phyloP scores from a whole-genome alignment of 495 filamentous ascomycete species.

The Talaromyces adpressus region DNA sequence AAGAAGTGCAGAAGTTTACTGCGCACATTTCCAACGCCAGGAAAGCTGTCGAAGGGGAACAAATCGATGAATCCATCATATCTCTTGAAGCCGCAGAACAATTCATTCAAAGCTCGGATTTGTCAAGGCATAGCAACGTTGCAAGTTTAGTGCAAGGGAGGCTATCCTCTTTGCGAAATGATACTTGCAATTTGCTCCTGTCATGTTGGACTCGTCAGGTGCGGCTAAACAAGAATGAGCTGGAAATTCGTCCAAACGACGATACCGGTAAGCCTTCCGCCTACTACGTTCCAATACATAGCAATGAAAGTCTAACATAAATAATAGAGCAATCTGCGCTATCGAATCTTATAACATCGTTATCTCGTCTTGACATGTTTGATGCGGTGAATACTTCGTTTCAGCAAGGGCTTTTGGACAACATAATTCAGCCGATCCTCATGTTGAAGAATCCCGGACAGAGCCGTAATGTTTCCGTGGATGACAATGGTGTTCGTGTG shows the following conservation, averaged over 20 bases:
- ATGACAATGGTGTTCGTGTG: constrained; percentile 24
- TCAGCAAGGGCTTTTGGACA: constrained; percentile 23
- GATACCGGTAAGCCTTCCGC: neutral
- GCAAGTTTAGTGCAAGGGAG: constrained; percentile 28
- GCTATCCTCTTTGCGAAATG: constrained; percentile 21
- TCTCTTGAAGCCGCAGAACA: constrained; percentile 50
- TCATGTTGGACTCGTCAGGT: constrained; percentile 31
- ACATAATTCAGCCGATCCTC: constrained; percentile 30
- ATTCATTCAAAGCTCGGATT: constrained; percentile 21
- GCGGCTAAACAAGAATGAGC: constrained; percentile 1
- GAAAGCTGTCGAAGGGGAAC: constrained; percentile 37
- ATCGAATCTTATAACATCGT: constrained; percentile 12
- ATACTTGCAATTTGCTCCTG: constrained; percentile 26
- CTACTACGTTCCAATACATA: neutral
- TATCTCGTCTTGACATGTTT: constrained; percentile 29
- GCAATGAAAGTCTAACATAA: neutral
- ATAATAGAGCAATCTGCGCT: neutral
- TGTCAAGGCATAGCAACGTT: constrained; percentile 33
- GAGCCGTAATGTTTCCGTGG: constrained; percentile 23
- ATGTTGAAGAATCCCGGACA: constrained; percentile 18
- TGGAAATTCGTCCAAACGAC: neutral
- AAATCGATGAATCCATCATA: constrained; percentile 49
- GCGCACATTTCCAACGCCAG: constrained; percentile 36
- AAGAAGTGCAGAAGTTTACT: constrained; percentile 44
- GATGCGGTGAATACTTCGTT: constrained; percentile 24